Percentiles rank a stretch among this genome's conserved stretches.
phyloP scores from a whole-genome alignment of 352 stramenopile genomes.

The Thalassiosira exigua region DNA sequence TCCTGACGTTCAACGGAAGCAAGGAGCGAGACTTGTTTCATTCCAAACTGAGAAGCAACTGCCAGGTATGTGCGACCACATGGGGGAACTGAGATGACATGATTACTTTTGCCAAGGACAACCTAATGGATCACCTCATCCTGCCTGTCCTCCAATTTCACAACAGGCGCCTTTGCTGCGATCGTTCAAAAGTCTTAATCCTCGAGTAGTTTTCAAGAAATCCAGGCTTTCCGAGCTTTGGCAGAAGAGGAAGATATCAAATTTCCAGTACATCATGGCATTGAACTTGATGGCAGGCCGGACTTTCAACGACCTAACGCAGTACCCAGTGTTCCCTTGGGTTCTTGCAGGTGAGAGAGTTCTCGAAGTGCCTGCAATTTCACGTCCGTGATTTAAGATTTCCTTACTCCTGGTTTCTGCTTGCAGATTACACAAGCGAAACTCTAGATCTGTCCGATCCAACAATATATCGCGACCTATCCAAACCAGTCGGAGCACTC shows the following conservation, averaged over 20 bases:
- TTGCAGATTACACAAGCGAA: constrained; percentile 94
- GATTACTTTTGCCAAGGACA: constrained; percentile 2
- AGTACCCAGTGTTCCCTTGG: constrained; percentile 16
- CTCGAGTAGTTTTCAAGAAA: constrained; percentile 78
- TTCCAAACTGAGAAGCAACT: constrained; percentile 79
- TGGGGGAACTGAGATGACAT: constrained; percentile 4
- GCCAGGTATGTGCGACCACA: constrained; percentile 67
- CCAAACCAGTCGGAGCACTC: constrained; percentile 97
- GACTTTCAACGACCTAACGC: constrained; percentile 91
- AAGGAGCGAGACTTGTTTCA: constrained; percentile 84
- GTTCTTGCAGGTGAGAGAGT: neutral
- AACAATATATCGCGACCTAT: constrained; percentile 91
- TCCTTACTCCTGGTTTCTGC: constrained; percentile 98
- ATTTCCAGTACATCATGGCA: constrained; percentile 96
- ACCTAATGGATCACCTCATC: too few species aligned
- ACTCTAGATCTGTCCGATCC: constrained; percentile 92
- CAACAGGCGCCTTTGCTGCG: constrained; percentile 74
- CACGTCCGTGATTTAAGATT: neutral
- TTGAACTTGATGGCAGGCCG: constrained; percentile 94
- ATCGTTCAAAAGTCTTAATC: constrained; percentile 82
- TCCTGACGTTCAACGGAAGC: constrained; percentile 65
- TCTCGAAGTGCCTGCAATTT: neutral
- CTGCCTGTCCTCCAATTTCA: constrained; percentile 21
- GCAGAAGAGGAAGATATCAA: constrained; percentile 86
- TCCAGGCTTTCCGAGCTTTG: constrained; percentile 85